phyloP scores from a whole-genome alignment of 2,329 filamentous ascomycete species.

The Ambrosiella cleistominuta region DNA sequence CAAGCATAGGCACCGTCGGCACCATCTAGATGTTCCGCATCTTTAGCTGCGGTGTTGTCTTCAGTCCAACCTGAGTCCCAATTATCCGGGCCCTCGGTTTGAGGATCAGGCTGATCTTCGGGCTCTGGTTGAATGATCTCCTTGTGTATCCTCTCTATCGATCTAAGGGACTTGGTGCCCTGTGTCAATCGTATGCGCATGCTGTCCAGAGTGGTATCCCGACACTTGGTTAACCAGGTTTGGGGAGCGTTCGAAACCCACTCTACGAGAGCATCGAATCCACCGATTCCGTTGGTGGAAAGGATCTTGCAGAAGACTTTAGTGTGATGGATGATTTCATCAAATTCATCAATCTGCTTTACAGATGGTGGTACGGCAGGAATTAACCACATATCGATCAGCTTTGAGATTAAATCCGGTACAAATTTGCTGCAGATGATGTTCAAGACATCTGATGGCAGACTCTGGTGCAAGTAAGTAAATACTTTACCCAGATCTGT shows the following conservation, averaged over 20 bases:
- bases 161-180: conserved; percentile 45
- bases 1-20: conserved; percentile 49
- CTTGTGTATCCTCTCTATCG: conserved; percentile 71
- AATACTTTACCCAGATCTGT: conserved; percentile 35
- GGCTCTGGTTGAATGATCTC: conserved; percentile 50
- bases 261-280: conserved; percentile 45
- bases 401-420: conserved; percentile 44
- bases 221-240: conserved; percentile 72
- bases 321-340: conserved; percentile 48
- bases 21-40: conserved; percentile 17
- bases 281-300: conserved; percentile 43
- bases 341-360: conserved; percentile 52
- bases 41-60: conserved; percentile 23
- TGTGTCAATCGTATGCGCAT: conserved; percentile 51
- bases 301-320: conserved; percentile 47
- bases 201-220: conserved; percentile 59
- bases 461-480: conserved; percentile 30
- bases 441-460: conserved; percentile 37
- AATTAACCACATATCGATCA: conserved; percentile 61
- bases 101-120: conserved; percentile 26
- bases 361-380: conserved; percentile 59
- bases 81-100: conserved; percentile 28
- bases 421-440: conserved; percentile 54
- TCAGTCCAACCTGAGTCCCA: conserved; percentile 74
- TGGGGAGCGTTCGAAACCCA: conserved; percentile 70